Conservation (phyloP, 768 basidiomycete genomes). For the Xanthoconium stramineum region DNA sequence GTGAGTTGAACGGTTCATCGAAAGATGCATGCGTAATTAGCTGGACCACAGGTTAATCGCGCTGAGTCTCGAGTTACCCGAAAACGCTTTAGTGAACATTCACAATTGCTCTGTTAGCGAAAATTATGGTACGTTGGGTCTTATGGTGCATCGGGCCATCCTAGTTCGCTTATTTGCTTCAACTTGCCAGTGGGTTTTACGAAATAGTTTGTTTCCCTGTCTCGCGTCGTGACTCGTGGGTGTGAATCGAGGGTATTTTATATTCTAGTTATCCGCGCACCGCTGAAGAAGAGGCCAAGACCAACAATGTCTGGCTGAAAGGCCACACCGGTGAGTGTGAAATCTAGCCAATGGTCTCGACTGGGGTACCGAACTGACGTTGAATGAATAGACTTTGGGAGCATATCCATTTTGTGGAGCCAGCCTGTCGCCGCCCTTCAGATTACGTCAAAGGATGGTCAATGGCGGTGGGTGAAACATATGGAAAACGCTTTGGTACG, state of each 20-base stretch:
- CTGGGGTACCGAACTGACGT: neutral
- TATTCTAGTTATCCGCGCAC: constrained; percentile 45
- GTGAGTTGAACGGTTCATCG: constrained; percentile 19
- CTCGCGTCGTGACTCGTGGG: neutral
- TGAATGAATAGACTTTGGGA: constrained; percentile 43
- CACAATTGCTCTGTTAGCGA: constrained; percentile 44
- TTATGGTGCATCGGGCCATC: neutral
- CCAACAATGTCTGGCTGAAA: constrained; percentile 57
- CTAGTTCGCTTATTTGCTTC: neutral
- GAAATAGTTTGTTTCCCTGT: constrained; percentile 48
- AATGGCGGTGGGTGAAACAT: constrained; percentile 59
- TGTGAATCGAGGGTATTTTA: neutral
- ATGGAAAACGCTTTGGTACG: constrained; percentile 55
- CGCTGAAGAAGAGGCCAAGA: constrained; percentile 46
- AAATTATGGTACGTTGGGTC: constrained; percentile 35
- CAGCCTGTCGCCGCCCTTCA: constrained; percentile 60
- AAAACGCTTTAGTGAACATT: constrained; percentile 44
- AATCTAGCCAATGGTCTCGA: no score
- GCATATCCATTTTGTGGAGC: constrained; percentile 56
- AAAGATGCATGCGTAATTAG: neutral
- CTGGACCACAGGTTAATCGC: constrained; percentile 41
- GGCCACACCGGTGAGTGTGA: constrained; percentile 49
- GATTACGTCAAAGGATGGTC: constrained; percentile 48
- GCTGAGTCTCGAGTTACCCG: constrained; percentile 27
- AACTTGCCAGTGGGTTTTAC: constrained; percentile 50